These are phyloP conservation scores for Pseudogymnoascus sp. DNA, from an alignment of 2,329 filamentous ascomycete species.

Conservation along the genomic window DNA sequence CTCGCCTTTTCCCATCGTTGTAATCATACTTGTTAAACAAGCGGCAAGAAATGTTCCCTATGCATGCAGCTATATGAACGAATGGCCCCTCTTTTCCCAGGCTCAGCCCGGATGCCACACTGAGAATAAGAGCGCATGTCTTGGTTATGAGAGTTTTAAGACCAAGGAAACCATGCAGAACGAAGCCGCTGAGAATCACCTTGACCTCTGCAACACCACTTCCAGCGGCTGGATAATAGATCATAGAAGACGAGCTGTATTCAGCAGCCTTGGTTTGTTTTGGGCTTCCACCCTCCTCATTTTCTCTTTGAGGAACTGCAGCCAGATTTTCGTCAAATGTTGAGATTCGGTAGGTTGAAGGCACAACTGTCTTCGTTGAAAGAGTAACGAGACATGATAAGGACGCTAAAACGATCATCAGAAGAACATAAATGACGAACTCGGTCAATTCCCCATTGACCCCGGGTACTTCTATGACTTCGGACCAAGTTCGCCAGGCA, in stretches of 20 bases:
- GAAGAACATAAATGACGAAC: conserved; percentile 67
- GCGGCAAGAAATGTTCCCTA: conserved; percentile 91
- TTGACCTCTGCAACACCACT: conserved; percentile 96
- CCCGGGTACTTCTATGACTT: conserved; percentile 26
- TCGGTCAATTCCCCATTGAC: conserved; percentile 51
- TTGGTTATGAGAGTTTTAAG: conserved; percentile 83
- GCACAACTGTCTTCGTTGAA: conserved; percentile 88
- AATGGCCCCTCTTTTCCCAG: conserved; percentile 90
- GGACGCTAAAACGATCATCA: conserved; percentile 63
- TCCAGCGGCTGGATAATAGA: conserved; percentile 92
- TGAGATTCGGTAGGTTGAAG: conserved; percentile 76
- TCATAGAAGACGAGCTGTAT: conserved; percentile 58
- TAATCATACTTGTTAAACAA: conserved; percentile 90
- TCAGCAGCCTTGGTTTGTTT: conserved; percentile 19
- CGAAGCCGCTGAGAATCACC: conserved; percentile 95
- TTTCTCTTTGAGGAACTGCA: conserved; percentile 47
- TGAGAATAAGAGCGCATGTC: conserved; percentile 73
- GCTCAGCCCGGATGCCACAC: conserved; percentile 86
- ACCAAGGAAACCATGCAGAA: conserved; percentile 91
- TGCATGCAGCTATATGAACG: conserved; percentile 93
- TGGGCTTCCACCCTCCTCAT: conserved; percentile 36
- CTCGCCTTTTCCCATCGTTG: conserved; percentile 90
- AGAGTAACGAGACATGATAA: conserved; percentile 75
- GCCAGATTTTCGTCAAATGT: conserved; percentile 91
- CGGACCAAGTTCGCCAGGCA: conserved; percentile 60